Base-by-base conservation (phyloP, 352 stramenopile species). In the Phytophthora meadii region DNA sequence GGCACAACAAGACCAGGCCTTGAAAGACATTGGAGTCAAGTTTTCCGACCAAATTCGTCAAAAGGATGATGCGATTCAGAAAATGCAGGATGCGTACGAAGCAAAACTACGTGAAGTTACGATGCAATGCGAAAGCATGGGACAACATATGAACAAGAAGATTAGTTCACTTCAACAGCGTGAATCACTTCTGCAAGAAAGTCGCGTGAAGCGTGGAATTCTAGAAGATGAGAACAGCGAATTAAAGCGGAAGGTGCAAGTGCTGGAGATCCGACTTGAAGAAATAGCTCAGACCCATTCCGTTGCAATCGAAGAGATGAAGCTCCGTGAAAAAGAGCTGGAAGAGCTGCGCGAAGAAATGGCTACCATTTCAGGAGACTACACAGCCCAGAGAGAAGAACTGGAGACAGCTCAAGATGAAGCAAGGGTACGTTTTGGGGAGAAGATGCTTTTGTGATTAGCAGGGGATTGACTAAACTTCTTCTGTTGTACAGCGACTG, bases 201-300 rank as follows among this genome's bases (percentile, higher is more conserved):
- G 46, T 22, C 81, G 83, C 10, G 55, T 66, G 2, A 89, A 87
- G 56, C 76, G 79, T 34, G 70, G 70, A 12, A 57, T 76, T 12
- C 24, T 93, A 34, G 84, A 93, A 56, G 82, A 95, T 46, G 83
- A 93, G 56, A 95, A 92, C 68, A 82, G 61, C 15, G 83, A 90
- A 56, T 65, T 92, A 2, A 88, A 90, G 57, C 79, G 81, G 15
- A 95, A 93, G 61, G 76, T 93, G 7, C 78, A 92, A 57, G 78
- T 89, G 30, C 69, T 95, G 4, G 87, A 95, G 66, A 81, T 90
- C 34, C 81, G 82, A 11, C 68, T 95, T 0, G 82, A 93, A 24
- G 87, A 95, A 66, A 76, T 93, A 32, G 80, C 83, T 7, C 80
- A 91, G 50, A 74, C 82, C 0, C 82, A 92, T 59, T 87, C 77